Evolutionary conservation across 2,329 filamentous ascomycete genomes (phyloP), one percentile per base, ranked within the genome.

Genomic region (Calonectria pteridis): DNA sequence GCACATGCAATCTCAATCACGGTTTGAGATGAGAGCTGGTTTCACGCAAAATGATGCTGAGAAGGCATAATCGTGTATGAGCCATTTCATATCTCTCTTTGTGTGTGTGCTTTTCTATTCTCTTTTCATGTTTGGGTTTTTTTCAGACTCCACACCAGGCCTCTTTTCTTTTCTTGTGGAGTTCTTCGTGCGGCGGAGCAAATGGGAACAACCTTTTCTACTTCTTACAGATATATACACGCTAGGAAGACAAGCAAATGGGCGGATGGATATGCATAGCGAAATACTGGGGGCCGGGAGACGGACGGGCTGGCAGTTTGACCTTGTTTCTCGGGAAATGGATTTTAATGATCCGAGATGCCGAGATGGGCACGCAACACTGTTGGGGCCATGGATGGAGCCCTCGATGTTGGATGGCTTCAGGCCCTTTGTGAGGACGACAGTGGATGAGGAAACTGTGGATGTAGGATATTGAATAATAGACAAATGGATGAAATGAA

Each of bases 191-290:
- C 59, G 67, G 43, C 69, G 76, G 75, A 78, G 78, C 75, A 74
- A 74, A 65, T 72, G 78, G 73, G 71, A 74, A 73, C 75, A 74
- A 69, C 71, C 40, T 43, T 64, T 58, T 67, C 49, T 43, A 35
- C 29, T 46, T 50, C 40, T 50, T 40, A 62, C 50, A 35, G 40
- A 76, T 79, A 78, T 80, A 76, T 76, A 75, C 74, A 76, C 69
- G 51, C 33, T 62, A 69, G 59, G 71, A 73, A 72, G 65, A 69
- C 55, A 59, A 72, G 51, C 51, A 51, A 53, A 63, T 66, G 64
- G 69, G 66, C 72, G 63, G 67, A 67, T 51, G 67, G 65, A 75
- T 40, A 72, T 72, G 73, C 73, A 75, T 75, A 73, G 73, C 71
- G 64, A 73, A 35, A 31, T 37, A 18, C 13, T 28, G 55, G 55